Evolutionary conservation across 2,329 filamentous ascomycete species (phyloP).

Genomic region (Hypoxylon sp.): DNA sequence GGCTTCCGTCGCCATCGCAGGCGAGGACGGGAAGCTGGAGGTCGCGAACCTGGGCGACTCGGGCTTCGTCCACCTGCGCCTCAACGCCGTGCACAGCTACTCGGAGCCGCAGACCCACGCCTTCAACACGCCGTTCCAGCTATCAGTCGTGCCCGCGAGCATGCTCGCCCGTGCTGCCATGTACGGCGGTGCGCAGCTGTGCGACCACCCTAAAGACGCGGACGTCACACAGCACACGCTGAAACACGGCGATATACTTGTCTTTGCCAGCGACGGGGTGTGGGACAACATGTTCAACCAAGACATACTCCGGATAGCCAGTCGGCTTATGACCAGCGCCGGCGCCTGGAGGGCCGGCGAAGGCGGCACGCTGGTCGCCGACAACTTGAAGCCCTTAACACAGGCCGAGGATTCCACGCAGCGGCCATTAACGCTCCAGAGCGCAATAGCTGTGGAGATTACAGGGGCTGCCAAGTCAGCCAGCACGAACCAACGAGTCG

Average conservation of each 20-base stretch:
- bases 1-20: conserved; percentile 83
- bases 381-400: conserved; percentile 64
- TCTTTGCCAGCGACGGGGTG: conserved; percentile 93
- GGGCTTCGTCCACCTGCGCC: conserved; percentile 85
- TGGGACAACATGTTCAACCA: conserved; percentile 96
- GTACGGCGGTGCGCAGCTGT: conserved; percentile 83
- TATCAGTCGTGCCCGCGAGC: conserved; percentile 83
- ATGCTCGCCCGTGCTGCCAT: conserved; percentile 81
- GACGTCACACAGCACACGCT: conserved; percentile 79
- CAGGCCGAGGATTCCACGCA: conserved; percentile 38
- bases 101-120: conserved; percentile 91
- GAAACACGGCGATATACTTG: conserved; percentile 89
- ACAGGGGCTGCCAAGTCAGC: conserved; percentile 84
- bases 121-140: conserved; percentile 97
- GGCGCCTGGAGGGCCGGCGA: conserved; percentile 77
- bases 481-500: conserved; percentile 79
- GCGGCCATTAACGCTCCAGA: conserved; percentile 69
- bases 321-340: conserved; percentile 73
- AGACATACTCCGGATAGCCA: conserved; percentile 84
- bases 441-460: conserved; percentile 79
- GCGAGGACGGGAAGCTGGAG: conserved; percentile 77
- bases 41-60: conserved; percentile 96
- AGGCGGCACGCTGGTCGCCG: conserved; percentile 68
- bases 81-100: conserved; percentile 83
- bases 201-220: conserved; percentile 85